A percentile compares a stretch with the other conserved stretches of the same genome.
Evolutionary conservation across 1,284 basidiomycete species (phyloP).

Genomic region (Irpex lacteus): DNA sequence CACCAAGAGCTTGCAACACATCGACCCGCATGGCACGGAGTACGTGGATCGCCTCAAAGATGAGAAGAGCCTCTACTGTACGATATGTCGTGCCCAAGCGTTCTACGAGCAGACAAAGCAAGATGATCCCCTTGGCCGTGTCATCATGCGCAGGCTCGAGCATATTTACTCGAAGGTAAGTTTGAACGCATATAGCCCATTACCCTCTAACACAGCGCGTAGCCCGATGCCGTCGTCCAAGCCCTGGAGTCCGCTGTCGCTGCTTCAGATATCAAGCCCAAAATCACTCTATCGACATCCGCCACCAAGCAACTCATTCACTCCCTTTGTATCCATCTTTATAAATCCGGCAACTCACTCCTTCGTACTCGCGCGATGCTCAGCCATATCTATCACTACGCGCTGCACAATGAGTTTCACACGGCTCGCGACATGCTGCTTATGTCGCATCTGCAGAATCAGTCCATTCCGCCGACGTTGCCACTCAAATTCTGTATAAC

Average conservation of each 20-base stretch:
- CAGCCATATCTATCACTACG: constrained; percentile 96
- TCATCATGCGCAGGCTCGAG: constrained; percentile 93
- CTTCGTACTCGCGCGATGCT: constrained; percentile 96
- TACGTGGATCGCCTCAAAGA: constrained; percentile 96
- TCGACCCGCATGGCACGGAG: constrained; percentile 97
- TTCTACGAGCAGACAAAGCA: constrained; percentile 85
- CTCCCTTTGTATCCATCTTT: constrained; percentile 88
- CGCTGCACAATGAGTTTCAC: constrained; percentile 95
- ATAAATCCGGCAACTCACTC: constrained; percentile 88
- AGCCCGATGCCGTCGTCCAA: constrained; percentile 93
- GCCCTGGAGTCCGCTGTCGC: constrained; percentile 79
- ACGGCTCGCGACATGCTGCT: constrained; percentile 97
- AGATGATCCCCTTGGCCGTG: constrained; percentile 79
- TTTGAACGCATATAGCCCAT: background rate
- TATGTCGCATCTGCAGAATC: constrained; percentile 99
- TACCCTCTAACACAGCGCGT: constrained; percentile 9
- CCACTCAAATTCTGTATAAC: constrained; percentile 98
- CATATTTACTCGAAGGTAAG: constrained; percentile 97
- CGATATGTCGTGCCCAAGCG: constrained; percentile 88
- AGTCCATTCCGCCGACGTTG: constrained; percentile 93
- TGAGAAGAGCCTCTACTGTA: constrained; percentile 92
- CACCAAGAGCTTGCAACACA: constrained; percentile 96
- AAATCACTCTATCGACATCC: constrained; percentile 54
- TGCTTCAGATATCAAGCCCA: constrained; percentile 54
- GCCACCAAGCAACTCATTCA: constrained; percentile 80